Conservation (phyloP, 192 early-diverging fungal species). For the Mortierella hygrophila region DNA sequence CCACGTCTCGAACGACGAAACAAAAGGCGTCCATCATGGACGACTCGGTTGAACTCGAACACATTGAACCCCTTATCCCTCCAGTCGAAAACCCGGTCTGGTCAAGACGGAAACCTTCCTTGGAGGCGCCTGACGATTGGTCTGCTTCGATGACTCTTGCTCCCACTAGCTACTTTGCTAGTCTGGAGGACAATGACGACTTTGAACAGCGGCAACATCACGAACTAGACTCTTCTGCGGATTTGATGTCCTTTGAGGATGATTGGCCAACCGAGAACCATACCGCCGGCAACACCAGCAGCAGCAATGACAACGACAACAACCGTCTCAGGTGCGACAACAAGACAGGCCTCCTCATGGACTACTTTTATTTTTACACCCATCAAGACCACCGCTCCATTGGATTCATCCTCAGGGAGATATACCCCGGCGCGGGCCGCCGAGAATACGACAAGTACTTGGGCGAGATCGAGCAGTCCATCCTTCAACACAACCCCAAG, state of each 20-base stretch:
- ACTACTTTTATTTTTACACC: constrained; percentile 40
- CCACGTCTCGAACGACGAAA: not conserved
- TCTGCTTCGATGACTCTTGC: not conserved
- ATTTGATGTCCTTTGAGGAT: not conserved
- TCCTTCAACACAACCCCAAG: constrained; percentile 31
- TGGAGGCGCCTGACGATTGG: constrained; percentile 16
- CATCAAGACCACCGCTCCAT: constrained; percentile 33
- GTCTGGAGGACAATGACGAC: not conserved
- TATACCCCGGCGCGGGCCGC: constrained; percentile 41
- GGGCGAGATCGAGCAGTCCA: constrained; percentile 27
- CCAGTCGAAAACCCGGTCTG: not conserved
- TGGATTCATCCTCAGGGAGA: constrained; percentile 9
- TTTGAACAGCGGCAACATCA: not conserved
- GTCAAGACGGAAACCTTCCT: not conserved
- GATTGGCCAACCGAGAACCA: not conserved
- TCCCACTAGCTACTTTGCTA: not conserved
- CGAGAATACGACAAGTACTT: constrained; percentile 34
- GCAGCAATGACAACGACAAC: not conserved
- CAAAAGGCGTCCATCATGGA: constrained; percentile 13
- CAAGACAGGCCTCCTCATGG: constrained; percentile 24
- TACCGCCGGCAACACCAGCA: not conserved
- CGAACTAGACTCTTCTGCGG: not conserved
- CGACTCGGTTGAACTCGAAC: constrained; percentile 15
- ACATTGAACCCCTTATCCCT: constrained; percentile 22
- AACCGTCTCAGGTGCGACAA: not conserved